These are phyloP conservation scores for Sutorius australiensis DNA, from an alignment of 768 basidiomycete genomes.

Conservation along the genomic window DNA sequence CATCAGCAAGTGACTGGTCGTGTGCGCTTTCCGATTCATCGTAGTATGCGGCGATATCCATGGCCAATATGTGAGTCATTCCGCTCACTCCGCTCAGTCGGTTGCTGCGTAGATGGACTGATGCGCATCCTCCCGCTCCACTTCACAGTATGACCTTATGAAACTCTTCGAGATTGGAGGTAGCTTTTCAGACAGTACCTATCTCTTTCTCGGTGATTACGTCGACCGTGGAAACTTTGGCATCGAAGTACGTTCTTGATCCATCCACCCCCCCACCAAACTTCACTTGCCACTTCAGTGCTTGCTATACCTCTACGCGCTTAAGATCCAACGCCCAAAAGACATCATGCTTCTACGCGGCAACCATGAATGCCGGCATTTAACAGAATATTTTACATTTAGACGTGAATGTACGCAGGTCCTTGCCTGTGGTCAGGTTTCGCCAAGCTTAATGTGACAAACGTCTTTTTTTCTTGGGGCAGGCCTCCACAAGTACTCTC, in stretches of 20 bases:
- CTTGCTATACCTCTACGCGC: constrained; percentile 85
- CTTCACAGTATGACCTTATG: constrained; percentile 94
- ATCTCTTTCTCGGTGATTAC: constrained; percentile 95
- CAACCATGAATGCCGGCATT: constrained; percentile 95
- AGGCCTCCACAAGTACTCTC: constrained; percentile 30
- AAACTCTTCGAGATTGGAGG: constrained; percentile 97
- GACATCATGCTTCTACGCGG: constrained; percentile 84
- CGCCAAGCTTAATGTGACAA: constrained; percentile 4
- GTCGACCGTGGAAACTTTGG: constrained; percentile 95
- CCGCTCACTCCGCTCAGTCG: constrained; percentile 87
- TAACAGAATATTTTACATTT: constrained; percentile 98
- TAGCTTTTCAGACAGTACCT: constrained; percentile 74
- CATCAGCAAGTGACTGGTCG: constrained; percentile 5
- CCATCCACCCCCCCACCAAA: neutral
- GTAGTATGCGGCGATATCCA: constrained; percentile 96
- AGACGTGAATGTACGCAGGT: constrained; percentile 82
- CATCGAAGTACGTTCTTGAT: constrained; percentile 50
- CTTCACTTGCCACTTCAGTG: constrained; percentile 45
- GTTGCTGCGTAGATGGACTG: constrained; percentile 17
- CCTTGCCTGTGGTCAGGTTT: constrained; percentile 2
- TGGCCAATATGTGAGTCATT: constrained; percentile 80
- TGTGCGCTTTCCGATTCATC: constrained; percentile 5
- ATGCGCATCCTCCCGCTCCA: neutral
- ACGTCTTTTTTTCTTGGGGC: constrained; percentile 9
- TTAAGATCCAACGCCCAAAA: constrained; percentile 88